A percentile compares a stretch with the other conserved stretches of the same genome.
These are phyloP conservation scores for Tarenaya hassleriana DNA, from an alignment of 345 rosid genomes.

Conservation along the genomic window DNA sequence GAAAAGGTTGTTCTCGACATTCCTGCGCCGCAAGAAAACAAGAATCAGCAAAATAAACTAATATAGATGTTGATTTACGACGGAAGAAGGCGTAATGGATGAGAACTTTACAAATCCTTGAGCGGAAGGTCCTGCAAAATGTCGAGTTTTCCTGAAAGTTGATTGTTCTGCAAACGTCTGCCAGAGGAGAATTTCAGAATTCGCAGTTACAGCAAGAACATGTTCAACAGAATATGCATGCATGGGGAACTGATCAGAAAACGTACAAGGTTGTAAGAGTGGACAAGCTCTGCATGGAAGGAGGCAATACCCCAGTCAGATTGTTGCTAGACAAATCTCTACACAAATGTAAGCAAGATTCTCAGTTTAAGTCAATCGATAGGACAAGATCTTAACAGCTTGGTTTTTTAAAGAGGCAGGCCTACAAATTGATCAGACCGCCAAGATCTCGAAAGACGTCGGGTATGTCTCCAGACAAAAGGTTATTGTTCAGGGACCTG, in stretches of 20 bases:
- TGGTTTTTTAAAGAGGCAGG: slow-evolving; percentile 14
- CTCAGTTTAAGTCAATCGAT: background rate
- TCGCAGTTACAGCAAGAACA: background rate
- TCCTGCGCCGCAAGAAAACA: slow-evolving; percentile 39
- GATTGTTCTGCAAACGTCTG: slow-evolving; percentile 91
- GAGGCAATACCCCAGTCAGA: slow-evolving; percentile 75
- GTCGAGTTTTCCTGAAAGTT: slow-evolving; percentile 77
- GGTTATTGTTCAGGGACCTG: slow-evolving; percentile 84
- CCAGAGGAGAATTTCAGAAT: slow-evolving; percentile 23
- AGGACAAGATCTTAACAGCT: background rate
- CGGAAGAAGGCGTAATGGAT: slow-evolving; percentile 20
- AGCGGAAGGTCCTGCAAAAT: slow-evolving; percentile 82
- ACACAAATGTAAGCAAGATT: slow-evolving; percentile 28
- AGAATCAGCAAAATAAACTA: slow-evolving; percentile 3
- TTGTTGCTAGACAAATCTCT: slow-evolving; percentile 86
- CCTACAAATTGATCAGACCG: slow-evolving; percentile 76
- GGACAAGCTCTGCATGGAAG: slow-evolving; percentile 56
- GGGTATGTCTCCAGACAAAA: slow-evolving; percentile 79
- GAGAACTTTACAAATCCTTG: slow-evolving; percentile 63
- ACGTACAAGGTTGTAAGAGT: slow-evolving; percentile 76
- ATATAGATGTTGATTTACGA: background rate
- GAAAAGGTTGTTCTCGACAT: slow-evolving; percentile 84
- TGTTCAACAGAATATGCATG: too few species aligned
- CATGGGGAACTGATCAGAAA: too few species aligned
- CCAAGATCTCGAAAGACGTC: slow-evolving; percentile 63